Conservation (phyloP, 2,329 filamentous ascomycete species). For the Epichloe gansuensis region DNA sequence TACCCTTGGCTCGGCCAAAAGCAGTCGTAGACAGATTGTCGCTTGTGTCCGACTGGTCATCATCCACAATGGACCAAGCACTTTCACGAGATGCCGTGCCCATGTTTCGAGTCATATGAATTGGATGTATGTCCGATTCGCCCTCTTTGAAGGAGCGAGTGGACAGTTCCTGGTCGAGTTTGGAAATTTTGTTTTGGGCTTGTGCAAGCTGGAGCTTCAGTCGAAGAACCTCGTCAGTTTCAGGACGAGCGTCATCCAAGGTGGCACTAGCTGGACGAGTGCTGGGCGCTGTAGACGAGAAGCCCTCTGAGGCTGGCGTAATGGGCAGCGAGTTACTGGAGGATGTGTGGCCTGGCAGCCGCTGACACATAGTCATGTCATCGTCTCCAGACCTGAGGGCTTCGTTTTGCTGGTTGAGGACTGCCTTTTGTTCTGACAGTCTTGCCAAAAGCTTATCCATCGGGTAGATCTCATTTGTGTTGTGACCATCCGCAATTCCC, state of each 20-base stretch:
- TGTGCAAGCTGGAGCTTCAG: constrained; percentile 61
- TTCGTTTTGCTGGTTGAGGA: constrained; percentile 47
- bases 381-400: constrained; percentile 33
- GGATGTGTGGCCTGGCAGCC: constrained; percentile 32
- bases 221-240: constrained; percentile 49
- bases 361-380: constrained; percentile 18
- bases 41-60: constrained; percentile 43
- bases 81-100: constrained; percentile 24
- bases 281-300: constrained; percentile 34
- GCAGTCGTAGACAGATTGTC: constrained; percentile 39
- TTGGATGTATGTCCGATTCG: constrained; percentile 24
- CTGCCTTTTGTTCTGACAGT: constrained; percentile 57
- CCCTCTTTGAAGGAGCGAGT: constrained; percentile 45
- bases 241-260: constrained; percentile 28
- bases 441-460: constrained; percentile 66
- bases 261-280: constrained; percentile 40
- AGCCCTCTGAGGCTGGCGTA: constrained; percentile 47
- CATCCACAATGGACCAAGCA: constrained; percentile 42
- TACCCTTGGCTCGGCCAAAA: constrained; percentile 41
- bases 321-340: constrained; percentile 49
- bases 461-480: constrained; percentile 31
- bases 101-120: constrained; percentile 12
- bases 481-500: constrained; percentile 17
- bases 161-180: constrained; percentile 59
- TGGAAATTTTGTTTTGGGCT: constrained; percentile 57